Conservation (phyloP, 2,329 filamentous ascomycete species). For the Eutypella sp. region DNA sequence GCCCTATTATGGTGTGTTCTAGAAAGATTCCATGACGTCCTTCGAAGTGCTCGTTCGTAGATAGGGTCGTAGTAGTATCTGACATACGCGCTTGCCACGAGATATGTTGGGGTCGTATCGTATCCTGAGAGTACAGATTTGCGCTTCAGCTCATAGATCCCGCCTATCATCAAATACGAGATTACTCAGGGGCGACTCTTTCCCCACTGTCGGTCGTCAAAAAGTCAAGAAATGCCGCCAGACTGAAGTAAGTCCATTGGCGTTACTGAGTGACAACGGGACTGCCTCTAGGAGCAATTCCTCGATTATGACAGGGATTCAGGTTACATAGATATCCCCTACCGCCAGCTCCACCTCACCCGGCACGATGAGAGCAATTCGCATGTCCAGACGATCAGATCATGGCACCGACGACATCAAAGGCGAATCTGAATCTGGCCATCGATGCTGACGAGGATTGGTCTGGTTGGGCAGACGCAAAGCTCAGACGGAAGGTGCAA, state of each 20-base stretch:
- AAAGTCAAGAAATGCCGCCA: neutral
- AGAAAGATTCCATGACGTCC: no score
- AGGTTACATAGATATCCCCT: neutral
- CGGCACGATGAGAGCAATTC: neutral
- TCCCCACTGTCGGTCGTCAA: neutral
- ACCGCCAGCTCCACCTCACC: neutral
- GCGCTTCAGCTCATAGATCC: neutral
- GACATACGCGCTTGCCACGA: neutral
- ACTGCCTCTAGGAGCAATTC: no score
- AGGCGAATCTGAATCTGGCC: neutral
- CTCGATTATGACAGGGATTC: no score
- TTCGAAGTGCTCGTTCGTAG: no score
- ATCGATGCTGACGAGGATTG: neutral
- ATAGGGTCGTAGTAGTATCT: neutral
- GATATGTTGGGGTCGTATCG: neutral
- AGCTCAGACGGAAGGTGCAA: neutral
- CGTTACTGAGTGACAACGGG: no score
- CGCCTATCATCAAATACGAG: neutral
- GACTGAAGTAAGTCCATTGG: no score
- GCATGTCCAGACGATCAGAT: neutral
- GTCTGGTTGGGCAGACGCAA: neutral
- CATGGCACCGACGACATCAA: neutral
- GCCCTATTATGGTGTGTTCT: no score
- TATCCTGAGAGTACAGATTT: neutral
- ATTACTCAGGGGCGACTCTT: neutral